A percentile compares a stretch with the other conserved stretches of the same genome.
These are phyloP conservation scores for Fusarium robinianum DNA, from an alignment of 2,329 filamentous ascomycete species.

Conservation along the genomic window DNA sequence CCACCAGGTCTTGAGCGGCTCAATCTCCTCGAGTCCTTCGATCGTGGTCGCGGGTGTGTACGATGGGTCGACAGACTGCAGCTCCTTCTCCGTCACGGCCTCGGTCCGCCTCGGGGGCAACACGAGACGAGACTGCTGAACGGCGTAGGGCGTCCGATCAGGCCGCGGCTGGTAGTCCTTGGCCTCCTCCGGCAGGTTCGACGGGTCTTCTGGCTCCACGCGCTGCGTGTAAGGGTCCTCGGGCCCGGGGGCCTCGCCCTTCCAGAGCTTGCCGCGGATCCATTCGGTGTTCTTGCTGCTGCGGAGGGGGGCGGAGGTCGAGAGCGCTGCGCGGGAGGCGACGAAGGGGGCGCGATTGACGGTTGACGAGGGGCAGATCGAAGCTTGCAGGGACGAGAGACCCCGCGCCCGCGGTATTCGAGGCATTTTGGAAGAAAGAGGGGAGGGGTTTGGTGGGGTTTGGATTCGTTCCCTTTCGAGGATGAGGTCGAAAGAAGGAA, in stretches of 20 bases:
- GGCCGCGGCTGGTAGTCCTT: conserved; percentile 22
- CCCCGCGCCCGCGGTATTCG: conserved; percentile 48
- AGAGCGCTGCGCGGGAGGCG: conserved; percentile 38
- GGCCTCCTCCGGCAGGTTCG: conserved; percentile 42
- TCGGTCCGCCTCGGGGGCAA: conserved; percentile 43
- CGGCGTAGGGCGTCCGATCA: conserved; percentile 33
- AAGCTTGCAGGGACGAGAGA: conserved; percentile 39
- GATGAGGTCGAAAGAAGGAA: conserved; percentile 15
- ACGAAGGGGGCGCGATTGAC: conserved; percentile 36
- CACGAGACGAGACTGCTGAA: conserved; percentile 39
- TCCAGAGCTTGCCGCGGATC: conserved; percentile 48
- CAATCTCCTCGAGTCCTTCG: conserved; percentile 53
- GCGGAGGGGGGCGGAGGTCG: conserved; percentile 41
- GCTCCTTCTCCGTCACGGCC: conserved; percentile 41
- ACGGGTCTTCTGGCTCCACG: conserved; percentile 33
- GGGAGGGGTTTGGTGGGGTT: conserved; percentile 5
- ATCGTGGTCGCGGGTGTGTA: conserved; percentile 55
- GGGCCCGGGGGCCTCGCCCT: conserved; percentile 45
- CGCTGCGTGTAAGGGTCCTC: conserved; percentile 47
- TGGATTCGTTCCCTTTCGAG: neutral
- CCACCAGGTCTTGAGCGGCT: conserved; percentile 58
- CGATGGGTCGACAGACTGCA: conserved; percentile 37
- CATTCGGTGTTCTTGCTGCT: conserved; percentile 43
- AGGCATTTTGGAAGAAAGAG: conserved; percentile 49
- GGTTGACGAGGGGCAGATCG: conserved; percentile 28